Evolutionary conservation across 768 basidiomycete species (phyloP).

Genomic region (Infundibulicybe gibba): DNA sequence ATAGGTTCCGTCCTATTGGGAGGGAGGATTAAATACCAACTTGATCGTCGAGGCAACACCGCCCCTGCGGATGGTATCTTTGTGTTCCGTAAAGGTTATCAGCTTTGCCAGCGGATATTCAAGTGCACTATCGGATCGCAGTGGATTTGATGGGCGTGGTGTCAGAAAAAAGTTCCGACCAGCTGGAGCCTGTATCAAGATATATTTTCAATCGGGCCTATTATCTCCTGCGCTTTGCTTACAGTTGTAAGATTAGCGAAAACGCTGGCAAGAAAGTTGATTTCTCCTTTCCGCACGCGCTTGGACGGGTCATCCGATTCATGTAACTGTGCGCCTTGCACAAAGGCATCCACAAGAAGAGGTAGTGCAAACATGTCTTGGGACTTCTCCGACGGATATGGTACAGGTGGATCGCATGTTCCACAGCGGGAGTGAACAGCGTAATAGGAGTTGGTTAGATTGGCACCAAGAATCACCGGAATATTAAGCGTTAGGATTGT

Average conservation of each 20-base stretch:
- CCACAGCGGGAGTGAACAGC: constrained; percentile 76
- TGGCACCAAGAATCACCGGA: constrained; percentile 48
- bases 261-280: constrained; percentile 91
- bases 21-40: constrained; percentile 34
- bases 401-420: constrained; percentile 73
- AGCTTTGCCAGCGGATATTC: constrained; percentile 86
- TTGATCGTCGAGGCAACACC: constrained; percentile 88
- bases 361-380: constrained; percentile 64
- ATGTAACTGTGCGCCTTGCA: constrained; percentile 60
- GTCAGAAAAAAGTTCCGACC: constrained; percentile 83
- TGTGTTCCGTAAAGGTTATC: constrained; percentile 86
- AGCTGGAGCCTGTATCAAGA: constrained; percentile 50
- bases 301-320: constrained; percentile 45
- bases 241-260: constrained; percentile 90
- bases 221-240: constrained; percentile 21
- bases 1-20: background rate
- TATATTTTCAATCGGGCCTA: background rate
- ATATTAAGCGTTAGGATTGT: constrained; percentile 64
- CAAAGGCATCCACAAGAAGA: constrained; percentile 87
- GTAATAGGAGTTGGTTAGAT: constrained; percentile 55
- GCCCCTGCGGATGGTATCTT: constrained; percentile 79
- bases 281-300: constrained; percentile 63
- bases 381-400: constrained; percentile 56
- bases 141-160: constrained; percentile 51
- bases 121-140: constrained; percentile 36